Evolutionary conservation across 2,329 filamentous ascomycete species (phyloP).

Genomic region (Calonectria hawksworthii): DNA sequence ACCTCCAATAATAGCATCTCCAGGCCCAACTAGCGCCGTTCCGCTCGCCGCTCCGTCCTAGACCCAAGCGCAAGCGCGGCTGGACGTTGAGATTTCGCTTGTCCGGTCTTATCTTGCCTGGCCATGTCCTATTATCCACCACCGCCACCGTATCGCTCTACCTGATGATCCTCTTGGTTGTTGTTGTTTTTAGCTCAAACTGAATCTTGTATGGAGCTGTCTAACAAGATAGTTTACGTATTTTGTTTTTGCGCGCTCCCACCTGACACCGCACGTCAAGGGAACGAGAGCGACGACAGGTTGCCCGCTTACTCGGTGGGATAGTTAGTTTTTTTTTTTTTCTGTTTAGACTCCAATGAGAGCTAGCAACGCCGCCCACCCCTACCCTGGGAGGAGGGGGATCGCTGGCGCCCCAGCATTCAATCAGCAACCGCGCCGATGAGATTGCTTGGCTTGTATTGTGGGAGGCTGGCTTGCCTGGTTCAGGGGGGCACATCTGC

Average conservation of each 20-base stretch:
- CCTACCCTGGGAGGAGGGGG: slow-evolving; percentile 19
- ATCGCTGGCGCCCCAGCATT: slow-evolving; percentile 22
- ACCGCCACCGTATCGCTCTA: slow-evolving; percentile 1
- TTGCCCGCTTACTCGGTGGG: slow-evolving; percentile 25
- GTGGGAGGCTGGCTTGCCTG: slow-evolving; percentile 21
- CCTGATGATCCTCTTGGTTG: background rate
- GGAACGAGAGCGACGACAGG: slow-evolving; percentile 12
- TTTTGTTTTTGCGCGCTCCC: slow-evolving; percentile 2
- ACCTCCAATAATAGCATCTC: slow-evolving; percentile 44
- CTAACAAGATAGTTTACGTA: background rate
- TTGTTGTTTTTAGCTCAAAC: slow-evolving; percentile 3
- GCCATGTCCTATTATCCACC: background rate
- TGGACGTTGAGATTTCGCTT: slow-evolving; percentile 24
- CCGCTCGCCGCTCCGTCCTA: slow-evolving; percentile 33
- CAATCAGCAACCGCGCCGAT: slow-evolving; percentile 21
- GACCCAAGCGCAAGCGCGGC: slow-evolving; percentile 39
- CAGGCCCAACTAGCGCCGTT: slow-evolving; percentile 33
- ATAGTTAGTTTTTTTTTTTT: slow-evolving; percentile 1
- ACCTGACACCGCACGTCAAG: slow-evolving; percentile 5
- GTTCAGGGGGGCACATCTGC: slow-evolving; percentile 17
- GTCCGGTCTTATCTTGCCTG: background rate
- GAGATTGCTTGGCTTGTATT: slow-evolving; percentile 13
- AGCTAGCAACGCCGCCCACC: slow-evolving; percentile 8
- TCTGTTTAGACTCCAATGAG: slow-evolving; percentile 9
- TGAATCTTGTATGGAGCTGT: background rate